Evolutionary conservation across 78 protist species (phyloP).

Genomic region (Pelomyxa schiedti): DNA sequence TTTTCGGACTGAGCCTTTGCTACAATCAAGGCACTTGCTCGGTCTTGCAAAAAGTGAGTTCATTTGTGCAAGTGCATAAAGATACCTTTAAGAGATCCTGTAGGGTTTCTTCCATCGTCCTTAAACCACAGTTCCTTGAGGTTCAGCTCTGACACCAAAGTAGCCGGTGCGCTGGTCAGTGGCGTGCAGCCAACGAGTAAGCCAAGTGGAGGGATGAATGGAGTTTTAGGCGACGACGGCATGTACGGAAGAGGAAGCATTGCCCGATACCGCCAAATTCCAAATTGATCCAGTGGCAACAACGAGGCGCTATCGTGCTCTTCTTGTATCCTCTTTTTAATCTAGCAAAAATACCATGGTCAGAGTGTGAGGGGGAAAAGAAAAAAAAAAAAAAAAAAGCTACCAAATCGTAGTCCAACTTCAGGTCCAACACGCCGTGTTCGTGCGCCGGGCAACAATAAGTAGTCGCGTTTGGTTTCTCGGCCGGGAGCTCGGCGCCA

Average conservation of each 20-base stretch:
- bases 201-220: no score
- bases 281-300: background rate
- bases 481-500: no score
- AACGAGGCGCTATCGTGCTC: no score
- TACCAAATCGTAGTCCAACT: no score
- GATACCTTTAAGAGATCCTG: background rate
- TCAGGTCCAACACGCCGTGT: no score
- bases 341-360: no score
- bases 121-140: background rate
- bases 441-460: no score
- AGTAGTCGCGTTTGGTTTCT: no score
- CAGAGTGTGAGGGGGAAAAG: no score
- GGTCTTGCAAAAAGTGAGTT: background rate
- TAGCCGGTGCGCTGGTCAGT: background rate
- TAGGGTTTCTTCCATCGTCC: background rate
- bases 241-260: background rate
- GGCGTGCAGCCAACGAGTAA: background rate
- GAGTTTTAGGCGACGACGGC: no score
- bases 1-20: background rate
- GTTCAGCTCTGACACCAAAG: background rate
- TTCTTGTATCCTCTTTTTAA: no score
- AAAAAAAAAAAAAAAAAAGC: no score
- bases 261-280: background rate
- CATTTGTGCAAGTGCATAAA: background rate
- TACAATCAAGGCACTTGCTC: background rate